phyloP scores from a whole-genome alignment of 352 stramenopile species.

The Bremia lactucae region DNA sequence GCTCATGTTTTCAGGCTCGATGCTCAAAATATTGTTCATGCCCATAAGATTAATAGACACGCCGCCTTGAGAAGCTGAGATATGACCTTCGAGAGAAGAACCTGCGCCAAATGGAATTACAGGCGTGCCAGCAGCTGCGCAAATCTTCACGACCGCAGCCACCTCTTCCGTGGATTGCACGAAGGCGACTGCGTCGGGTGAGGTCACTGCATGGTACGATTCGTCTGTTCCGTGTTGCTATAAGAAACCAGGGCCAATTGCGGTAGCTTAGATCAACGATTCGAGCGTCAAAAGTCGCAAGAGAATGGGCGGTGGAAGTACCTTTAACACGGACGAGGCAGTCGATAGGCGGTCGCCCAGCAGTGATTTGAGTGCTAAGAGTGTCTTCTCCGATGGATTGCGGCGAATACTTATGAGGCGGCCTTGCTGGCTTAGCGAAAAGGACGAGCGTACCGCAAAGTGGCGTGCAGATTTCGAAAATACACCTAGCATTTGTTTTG shows the following conservation, averaged over 20 bases:
- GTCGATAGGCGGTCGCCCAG: constrained; percentile 69
- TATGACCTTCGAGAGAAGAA: constrained; percentile 92
- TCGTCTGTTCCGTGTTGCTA: constrained; percentile 87
- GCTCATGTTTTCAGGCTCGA: constrained; percentile 80
- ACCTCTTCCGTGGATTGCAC: constrained; percentile 85
- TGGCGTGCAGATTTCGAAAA: too few relatives aligned
- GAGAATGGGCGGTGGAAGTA: constrained; percentile 12
- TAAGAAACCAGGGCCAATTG: too few relatives aligned
- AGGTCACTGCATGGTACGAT: constrained; percentile 79
- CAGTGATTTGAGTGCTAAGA: constrained; percentile 41
- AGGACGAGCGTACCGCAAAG: constrained; percentile 8
- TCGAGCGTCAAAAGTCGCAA: too few relatives aligned
- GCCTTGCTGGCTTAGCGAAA: constrained; percentile 9
- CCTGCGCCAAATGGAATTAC: constrained; percentile 93
- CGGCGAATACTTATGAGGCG: constrained; percentile 20
- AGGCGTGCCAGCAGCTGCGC: constrained; percentile 62
- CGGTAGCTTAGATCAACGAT: too few relatives aligned
- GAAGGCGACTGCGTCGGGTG: constrained; percentile 83
- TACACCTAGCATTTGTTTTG: too few relatives aligned
- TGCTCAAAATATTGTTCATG: constrained; percentile 65
- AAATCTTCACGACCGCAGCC: constrained; percentile 85
- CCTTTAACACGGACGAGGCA: constrained; percentile 42
- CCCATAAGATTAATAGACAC: constrained; percentile 87
- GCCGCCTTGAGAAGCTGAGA: constrained; percentile 81
- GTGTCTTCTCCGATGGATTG: constrained; percentile 18